phyloP scores from a whole-genome alignment of 441 rosid species.

The Populus hybrid region DNA sequence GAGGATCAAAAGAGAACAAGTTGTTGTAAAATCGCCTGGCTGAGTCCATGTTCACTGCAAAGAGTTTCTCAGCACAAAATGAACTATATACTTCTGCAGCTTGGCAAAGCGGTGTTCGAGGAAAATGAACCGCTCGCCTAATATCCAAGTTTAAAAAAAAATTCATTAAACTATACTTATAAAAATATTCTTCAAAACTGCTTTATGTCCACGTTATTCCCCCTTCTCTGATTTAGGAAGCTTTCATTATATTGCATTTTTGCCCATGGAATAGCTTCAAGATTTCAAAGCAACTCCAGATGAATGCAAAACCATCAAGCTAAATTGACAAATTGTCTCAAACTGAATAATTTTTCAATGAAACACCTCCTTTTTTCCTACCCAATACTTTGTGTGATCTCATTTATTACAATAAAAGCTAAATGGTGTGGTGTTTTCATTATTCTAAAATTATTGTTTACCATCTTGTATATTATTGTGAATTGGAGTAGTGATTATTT shows the following conservation, averaged over 20 bases:
- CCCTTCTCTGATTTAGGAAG: not conserved
- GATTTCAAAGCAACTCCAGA: not conserved
- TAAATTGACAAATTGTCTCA: not conserved
- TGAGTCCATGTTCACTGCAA: not conserved
- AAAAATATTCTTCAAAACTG: too few species aligned
- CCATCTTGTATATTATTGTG: too few species aligned
- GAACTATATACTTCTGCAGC: not conserved
- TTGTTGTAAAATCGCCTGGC: not conserved
- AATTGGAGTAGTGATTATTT: too few species aligned
- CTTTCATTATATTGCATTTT: not conserved
- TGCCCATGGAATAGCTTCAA: not conserved
- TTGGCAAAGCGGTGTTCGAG: not conserved
- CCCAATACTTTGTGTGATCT: not conserved
- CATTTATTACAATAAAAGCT: too few species aligned
- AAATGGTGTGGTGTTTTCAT: too few species aligned
- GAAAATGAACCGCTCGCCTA: not conserved
- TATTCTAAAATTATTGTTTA: too few species aligned
- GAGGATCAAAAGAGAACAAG: not conserved
- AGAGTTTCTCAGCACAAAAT: not conserved
- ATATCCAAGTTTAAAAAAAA: too few species aligned
- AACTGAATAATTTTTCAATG: not conserved
- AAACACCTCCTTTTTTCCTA: not conserved
- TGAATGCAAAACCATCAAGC: not conserved
- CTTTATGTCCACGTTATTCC: too few species aligned
- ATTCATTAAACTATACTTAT: too few species aligned